Conservation (phyloP, 1,284 basidiomycete genomes). For the Afroboletus lepidellus region DNA sequence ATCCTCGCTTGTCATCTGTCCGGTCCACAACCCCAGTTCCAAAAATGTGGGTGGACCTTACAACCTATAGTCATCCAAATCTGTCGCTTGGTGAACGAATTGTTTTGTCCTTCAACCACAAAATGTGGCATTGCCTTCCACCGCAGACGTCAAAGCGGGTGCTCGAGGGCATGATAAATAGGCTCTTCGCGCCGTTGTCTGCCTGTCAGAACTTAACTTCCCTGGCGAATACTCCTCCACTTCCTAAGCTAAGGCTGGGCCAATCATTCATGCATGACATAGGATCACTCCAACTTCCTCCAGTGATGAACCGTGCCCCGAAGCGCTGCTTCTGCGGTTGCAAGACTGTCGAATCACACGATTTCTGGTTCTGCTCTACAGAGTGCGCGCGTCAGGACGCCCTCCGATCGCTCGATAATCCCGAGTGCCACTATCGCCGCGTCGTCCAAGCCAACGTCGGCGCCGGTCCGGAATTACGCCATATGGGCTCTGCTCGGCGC, state of each 20-base stretch:
- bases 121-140: background rate
- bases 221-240: background rate
- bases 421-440: slow-evolving; percentile 27
- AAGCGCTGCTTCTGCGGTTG: slow-evolving; percentile 28
- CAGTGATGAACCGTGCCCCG: slow-evolving; percentile 10
- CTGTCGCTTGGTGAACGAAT: background rate
- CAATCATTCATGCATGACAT: slow-evolving; percentile 2
- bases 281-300: slow-evolving; percentile 6
- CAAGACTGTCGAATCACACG: slow-evolving; percentile 22
- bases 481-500: too few relatives aligned
- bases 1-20: background rate
- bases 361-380: slow-evolving; percentile 31
- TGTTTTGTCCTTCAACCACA: slow-evolving; percentile 12
- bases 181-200: background rate
- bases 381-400: slow-evolving; percentile 30
- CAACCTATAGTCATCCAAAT: background rate
- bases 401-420: slow-evolving; percentile 24
- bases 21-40: slow-evolving; percentile 9
- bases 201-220: background rate
- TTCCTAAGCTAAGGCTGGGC: background rate
- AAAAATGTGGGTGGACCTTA: slow-evolving; percentile 4
- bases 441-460: slow-evolving; percentile 20
- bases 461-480: slow-evolving; percentile 3
- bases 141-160: slow-evolving; percentile 12
- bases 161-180: slow-evolving; percentile 13